A percentile compares a stretch with the other conserved stretches of the same genome.
phyloP scores from a whole-genome alignment of 176 grass and related monocot genomes.

The Phoenix dactylifera region DNA sequence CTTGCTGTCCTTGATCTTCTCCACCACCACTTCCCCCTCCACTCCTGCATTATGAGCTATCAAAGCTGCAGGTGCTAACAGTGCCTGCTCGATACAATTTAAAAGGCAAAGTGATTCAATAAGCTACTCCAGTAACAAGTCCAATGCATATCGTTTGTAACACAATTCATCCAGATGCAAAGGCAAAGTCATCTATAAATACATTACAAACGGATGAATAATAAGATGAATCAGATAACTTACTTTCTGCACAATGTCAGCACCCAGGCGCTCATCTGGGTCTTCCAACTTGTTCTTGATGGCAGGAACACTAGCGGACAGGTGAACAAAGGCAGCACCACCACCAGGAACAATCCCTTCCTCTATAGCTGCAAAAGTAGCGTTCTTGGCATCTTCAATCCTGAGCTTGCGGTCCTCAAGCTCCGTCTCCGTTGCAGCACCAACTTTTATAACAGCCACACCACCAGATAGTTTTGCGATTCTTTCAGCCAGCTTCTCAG shows the following conservation, averaged over 20 bases:
- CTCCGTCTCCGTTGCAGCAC: constrained; percentile 12
- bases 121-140: no score
- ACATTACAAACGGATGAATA: no score
- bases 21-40: constrained; percentile 12
- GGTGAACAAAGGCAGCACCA: constrained; percentile 4
- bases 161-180: no score
- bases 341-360: constrained; percentile 7
- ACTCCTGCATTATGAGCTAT: neutral
- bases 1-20: constrained; percentile 5
- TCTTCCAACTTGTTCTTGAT: constrained; percentile 10
- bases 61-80: constrained; percentile 4
- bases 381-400: constrained; percentile 9
- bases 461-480: constrained; percentile 7
- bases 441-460: constrained; percentile 7
- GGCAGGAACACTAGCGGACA: neutral
- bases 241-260: constrained; percentile 10
- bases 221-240: neutral
- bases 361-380: constrained; percentile 14
- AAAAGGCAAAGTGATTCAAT: no score
- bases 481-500: constrained; percentile 9
- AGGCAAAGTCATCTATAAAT: no score
- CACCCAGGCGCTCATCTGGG: neutral
- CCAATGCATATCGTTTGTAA: no score
- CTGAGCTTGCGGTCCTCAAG: constrained; percentile 2
- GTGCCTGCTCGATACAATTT: neutral